Conservation (phyloP, 768 basidiomycete species). For the Mycena rosella region DNA sequence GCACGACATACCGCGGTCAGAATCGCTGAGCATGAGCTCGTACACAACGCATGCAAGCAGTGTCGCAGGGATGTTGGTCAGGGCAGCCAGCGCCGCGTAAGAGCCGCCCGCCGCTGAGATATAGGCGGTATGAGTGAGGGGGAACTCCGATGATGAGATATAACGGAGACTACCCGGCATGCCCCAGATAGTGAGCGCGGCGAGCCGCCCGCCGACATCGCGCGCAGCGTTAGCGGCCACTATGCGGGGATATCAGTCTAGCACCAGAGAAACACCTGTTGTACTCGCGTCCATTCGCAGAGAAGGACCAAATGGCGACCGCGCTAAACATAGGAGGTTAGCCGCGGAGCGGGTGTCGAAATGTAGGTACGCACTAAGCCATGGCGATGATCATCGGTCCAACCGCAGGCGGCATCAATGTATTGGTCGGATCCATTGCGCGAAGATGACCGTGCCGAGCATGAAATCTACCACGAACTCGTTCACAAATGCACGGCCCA, state of each 20-base stretch:
- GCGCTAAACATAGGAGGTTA: conserved; percentile 52
- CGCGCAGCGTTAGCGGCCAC: conserved; percentile 76
- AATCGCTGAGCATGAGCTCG: conserved; percentile 69
- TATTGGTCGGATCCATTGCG: conserved; percentile 70
- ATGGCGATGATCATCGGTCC: conserved; percentile 68
- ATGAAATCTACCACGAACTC: conserved; percentile 69
- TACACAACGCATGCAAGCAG: conserved; percentile 66
- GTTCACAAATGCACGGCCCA: conserved; percentile 64
- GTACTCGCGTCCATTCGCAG: conserved; percentile 52
- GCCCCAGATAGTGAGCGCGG: conserved; percentile 73
- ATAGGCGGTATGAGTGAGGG: too few species aligned
- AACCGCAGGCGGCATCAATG: conserved; percentile 64
- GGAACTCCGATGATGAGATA: background rate
- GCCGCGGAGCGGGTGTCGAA: background rate
- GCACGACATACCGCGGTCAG: conserved; percentile 62
- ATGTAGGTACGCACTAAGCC: conserved; percentile 63
- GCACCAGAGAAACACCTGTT: background rate
- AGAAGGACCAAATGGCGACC: conserved; percentile 72
- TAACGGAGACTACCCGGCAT: conserved; percentile 45
- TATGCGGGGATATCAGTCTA: background rate
- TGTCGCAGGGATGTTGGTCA: conserved; percentile 76
- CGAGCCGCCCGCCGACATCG: conserved; percentile 73
- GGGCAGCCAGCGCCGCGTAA: conserved; percentile 73
- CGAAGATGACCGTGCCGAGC: conserved; percentile 65
- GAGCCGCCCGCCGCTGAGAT: conserved; percentile 43